Evolutionary conservation across 805 yeast genomes (phyloP).

Genomic region (Metschnikowia orientalis): DNA sequence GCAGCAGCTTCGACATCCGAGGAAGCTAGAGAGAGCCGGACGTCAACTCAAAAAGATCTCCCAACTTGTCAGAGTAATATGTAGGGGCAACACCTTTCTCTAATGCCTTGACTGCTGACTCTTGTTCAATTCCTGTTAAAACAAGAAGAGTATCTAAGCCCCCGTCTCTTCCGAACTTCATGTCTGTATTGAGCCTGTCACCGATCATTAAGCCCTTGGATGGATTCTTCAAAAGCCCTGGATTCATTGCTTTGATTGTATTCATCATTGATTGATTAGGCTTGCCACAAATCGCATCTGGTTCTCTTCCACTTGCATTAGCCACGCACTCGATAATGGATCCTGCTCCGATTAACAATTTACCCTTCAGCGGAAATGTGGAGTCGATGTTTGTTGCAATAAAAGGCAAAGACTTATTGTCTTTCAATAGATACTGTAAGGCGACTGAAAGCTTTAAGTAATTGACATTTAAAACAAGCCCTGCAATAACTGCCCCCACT

Average conservation of each 20-base stretch:
- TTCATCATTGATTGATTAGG: conserved; percentile 89
- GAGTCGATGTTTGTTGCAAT: conserved; percentile 94
- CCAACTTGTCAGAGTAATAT: conserved; percentile 64
- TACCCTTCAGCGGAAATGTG: conserved; percentile 86
- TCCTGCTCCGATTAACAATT: conserved; percentile 92
- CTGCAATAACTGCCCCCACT: conserved; percentile 89
- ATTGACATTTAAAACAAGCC: conserved; percentile 71
- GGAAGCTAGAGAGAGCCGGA: too few species aligned
- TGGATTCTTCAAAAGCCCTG: conserved; percentile 45
- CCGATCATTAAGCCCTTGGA: conserved; percentile 84
- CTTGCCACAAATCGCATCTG: conserved; percentile 83
- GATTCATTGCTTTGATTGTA: conserved; percentile 67
- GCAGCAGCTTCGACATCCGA: too few species aligned
- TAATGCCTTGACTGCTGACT: conserved; percentile 47
- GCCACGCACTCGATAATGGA: conserved; percentile 77
- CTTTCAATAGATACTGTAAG: conserved; percentile 68
- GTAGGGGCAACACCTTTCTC: conserved; percentile 51
- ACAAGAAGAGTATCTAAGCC: conserved; percentile 85
- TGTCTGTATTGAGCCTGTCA: conserved; percentile 91
- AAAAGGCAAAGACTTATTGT: conserved; percentile 57
- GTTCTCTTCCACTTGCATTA: conserved; percentile 72
- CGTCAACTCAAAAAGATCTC: conserved; percentile 65
- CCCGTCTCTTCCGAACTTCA: conserved; percentile 84
- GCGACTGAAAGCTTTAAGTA: conserved; percentile 80
- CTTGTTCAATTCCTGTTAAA: conserved; percentile 86